Evolutionary conservation across 2,329 filamentous ascomycete genomes (phyloP).

Genomic region (Alternaria longipes): DNA sequence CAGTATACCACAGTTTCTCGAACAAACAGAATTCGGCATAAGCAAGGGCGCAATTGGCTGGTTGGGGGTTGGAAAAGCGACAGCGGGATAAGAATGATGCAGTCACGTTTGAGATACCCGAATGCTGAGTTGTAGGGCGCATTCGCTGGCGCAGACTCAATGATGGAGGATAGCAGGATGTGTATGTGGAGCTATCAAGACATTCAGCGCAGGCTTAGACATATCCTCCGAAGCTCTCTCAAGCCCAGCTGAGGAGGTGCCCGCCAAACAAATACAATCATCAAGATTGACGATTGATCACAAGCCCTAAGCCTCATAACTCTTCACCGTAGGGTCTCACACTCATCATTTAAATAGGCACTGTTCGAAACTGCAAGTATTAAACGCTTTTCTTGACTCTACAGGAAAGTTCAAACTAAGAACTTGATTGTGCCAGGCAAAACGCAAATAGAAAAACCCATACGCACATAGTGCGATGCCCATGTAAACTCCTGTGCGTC

Average conservation of each 20-base stretch:
- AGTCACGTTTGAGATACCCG: conserved; percentile 36
- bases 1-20: conserved; percentile 8
- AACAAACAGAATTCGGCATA: conserved; percentile 11
- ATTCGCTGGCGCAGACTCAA: neutral
- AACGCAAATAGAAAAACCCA: conserved; percentile 16
- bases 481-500: conserved; percentile 32
- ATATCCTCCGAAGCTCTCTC: neutral
- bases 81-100: neutral
- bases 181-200: neutral
- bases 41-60: conserved; percentile 6
- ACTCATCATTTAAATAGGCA: neutral
- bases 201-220: neutral
- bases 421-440: conserved; percentile 13
- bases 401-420: conserved; percentile 17
- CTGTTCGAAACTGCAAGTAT: conserved; percentile 31
- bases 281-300: neutral
- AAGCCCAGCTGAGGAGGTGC: neutral
- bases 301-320: neutral
- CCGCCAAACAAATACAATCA: neutral
- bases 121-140: conserved; percentile 11
- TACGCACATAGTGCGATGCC: conserved; percentile 29
- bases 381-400: conserved; percentile 34
- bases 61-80: neutral
- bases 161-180: neutral
- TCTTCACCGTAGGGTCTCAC: neutral